Base-by-base conservation (phyloP, 1,284 basidiomycete genomes). In the Rhodofomes roseus region DNA sequence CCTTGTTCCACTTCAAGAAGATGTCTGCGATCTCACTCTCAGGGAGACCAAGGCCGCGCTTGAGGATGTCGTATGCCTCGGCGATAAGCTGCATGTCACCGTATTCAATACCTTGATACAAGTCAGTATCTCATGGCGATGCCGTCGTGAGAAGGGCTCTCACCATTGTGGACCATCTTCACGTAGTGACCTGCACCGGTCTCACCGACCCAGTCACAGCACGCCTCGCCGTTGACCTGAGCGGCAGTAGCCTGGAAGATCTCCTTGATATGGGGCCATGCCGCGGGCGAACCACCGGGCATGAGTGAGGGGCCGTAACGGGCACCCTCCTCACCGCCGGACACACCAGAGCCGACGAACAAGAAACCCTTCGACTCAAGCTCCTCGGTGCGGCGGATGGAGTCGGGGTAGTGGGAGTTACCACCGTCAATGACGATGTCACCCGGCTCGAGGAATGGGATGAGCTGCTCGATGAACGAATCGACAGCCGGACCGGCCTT, bases 21-120 rank as follows among this genome's bases (percentile, higher is more conserved):
- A 95, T 92, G 63, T 89, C 87, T 61, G 94, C 90, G 67, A 97
- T 96, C 77, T 98, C 95, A 64, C 82, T 81, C 71, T 95, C 92
- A 41, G 74, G 60, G 63, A 97, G 82, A 65, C 90, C 93, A 69
- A 99, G 89, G 68, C 96, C 97, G 69, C 94, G 92, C 77, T 96
- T 97, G 74, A 99, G 89, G 77, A 99, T 98, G 76, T 98, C 95
- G 76, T 97, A 98, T 20, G 92, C 95, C 80, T 99, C 97, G 67
- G 95, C 93, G 70, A 99, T 99, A 74, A 99, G 83, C 79, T 99
- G 97, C 97, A 99, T 99, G 81, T 99, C 97, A 78, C 97, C 97
- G 78, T 99, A 99, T 78, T 98, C 95, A 76, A 98, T 98, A 82
- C 95, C 90, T 92, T 67, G 61, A 46, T 41, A 55, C 59, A 50